Evolutionary conservation across 2,329 filamentous ascomycete species (phyloP), one percentile per base, ranked within the genome.

Genomic region (Atkinsonella texensis): DNA sequence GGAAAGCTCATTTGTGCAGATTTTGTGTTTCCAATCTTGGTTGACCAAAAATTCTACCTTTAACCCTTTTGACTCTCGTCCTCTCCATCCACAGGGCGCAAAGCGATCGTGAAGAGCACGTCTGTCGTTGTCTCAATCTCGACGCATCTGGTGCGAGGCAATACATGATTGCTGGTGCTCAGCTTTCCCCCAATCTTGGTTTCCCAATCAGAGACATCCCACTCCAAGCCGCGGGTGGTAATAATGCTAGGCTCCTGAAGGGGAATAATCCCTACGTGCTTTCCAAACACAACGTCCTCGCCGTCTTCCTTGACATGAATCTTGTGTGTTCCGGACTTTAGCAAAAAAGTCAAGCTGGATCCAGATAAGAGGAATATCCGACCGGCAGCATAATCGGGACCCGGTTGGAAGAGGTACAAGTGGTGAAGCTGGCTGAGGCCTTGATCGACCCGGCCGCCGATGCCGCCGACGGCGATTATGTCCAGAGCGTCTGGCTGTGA

Each of bases 391-490:
- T 79, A 77, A 23, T 62, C 64, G 0, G 74, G 69, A 44, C 77
- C 69, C 11, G 66, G 58, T 61, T 84, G 80, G 64, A 79, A 82
- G 47, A 79, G 67, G 59, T 81, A 90, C 45, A 97, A 75, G 63
- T 96, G 87, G 64, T 95, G 88, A 49, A 98, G 76, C 60, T 95
- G 83, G 52, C 88, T 89, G 46, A 98, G 76, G 1, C 85, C 91
- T 65, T 98, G 93, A 67, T 98, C 93, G 15, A 97, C 86, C 32
- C 93, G 83, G 7, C 93, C 93, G 43, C 88, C 89, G 0, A 97
- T 76, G 2, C 90, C 89, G 41, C 91, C 90, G 7, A 96, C 70
- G 39, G 87, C 82, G 12, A 95, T 74, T n/a, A 95, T 81, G 61
- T 91, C 77, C 48, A 76, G 63, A 1, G 61, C 57, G 20, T 55